These are phyloP conservation scores for Monilinia polystroma DNA, from an alignment of 2,329 filamentous ascomycete genomes.

Conservation along the genomic window DNA sequence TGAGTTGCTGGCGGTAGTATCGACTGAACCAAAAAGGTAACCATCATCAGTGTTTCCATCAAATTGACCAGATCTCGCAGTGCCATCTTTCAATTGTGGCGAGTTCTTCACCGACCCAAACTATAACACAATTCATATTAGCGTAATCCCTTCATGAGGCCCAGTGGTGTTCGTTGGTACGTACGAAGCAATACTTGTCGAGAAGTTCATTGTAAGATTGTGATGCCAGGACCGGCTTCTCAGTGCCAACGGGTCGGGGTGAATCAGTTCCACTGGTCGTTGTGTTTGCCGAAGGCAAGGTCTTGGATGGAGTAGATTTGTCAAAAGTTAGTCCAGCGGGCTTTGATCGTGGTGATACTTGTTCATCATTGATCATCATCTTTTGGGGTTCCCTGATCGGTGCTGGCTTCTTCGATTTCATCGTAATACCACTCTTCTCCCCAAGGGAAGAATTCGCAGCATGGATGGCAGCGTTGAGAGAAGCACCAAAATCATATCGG, in stretches of 20 bases:
- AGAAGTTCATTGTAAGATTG: slow-evolving; percentile 94
- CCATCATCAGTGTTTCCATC: slow-evolving; percentile 47
- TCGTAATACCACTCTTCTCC: slow-evolving; percentile 56
- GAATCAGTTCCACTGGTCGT: slow-evolving; percentile 48
- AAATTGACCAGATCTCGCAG: slow-evolving; percentile 45
- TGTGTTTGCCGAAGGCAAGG: slow-evolving; percentile 31
- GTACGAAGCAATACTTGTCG: slow-evolving; percentile 99
- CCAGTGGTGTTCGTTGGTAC: slow-evolving; percentile 53
- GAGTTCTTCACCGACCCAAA: slow-evolving; percentile 61
- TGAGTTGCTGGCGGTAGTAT: slow-evolving; percentile 41
- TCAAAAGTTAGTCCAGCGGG: slow-evolving; percentile 27
- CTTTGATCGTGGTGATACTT: slow-evolving; percentile 31
- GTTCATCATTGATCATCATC: slow-evolving; percentile 23
- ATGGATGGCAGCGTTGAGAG: slow-evolving; percentile 77
- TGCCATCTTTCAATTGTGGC: slow-evolving; percentile 51
- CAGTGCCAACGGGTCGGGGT: slow-evolving; percentile 51
- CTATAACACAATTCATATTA: slow-evolving; percentile 47
- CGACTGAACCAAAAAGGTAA: slow-evolving; percentile 37
- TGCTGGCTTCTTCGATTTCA: slow-evolving; percentile 38
- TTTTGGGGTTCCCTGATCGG: slow-evolving; percentile 30
- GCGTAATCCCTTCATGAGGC: slow-evolving; percentile 39
- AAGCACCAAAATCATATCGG: slow-evolving; percentile 95
- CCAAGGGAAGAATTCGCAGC: slow-evolving; percentile 64
- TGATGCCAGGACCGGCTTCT: slow-evolving; percentile 73
- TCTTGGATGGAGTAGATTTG: slow-evolving; percentile 32